Evolutionary conservation across 176 grass and related monocot genomes (phyloP).

Genomic region (Carex kokanica): DNA sequence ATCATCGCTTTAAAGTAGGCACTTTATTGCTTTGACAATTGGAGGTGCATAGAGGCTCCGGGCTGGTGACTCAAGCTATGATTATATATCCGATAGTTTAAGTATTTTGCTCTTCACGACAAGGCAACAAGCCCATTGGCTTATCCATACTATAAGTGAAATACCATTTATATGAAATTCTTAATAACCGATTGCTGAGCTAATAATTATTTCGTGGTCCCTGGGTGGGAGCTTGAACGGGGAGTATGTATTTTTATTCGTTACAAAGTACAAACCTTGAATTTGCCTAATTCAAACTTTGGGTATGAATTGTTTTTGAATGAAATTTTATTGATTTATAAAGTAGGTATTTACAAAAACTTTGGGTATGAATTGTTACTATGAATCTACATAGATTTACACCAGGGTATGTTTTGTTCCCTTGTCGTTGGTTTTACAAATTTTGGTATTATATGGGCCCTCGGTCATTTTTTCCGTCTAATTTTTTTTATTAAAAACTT

Average conservation of each 20-base stretch:
- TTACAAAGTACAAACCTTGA: background rate
- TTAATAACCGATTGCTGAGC: background rate
- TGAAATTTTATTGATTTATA: no score
- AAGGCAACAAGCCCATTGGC: background rate
- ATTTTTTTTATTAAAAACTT: background rate
- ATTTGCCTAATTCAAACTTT: background rate
- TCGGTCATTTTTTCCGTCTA: background rate
- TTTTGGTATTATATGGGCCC: background rate
- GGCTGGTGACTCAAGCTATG: background rate
- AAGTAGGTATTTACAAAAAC: background rate
- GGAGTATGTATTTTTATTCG: background rate
- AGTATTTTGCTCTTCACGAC: slow-evolving; percentile 1
- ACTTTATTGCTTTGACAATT: background rate
- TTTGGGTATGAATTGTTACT: background rate
- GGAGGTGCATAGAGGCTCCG: background rate
- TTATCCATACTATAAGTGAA: background rate
- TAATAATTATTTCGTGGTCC: background rate
- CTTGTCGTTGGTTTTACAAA: background rate
- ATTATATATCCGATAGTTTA: background rate
- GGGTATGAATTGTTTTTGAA: no score
- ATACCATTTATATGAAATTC: background rate
- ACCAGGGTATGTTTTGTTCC: background rate
- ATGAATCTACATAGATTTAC: no score
- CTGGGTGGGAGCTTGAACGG: background rate
- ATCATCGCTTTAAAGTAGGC: slow-evolving; percentile 35